Evolutionary conservation across 495 filamentous ascomycete species (phyloP).

Genomic region (Jackrogersella minutella): DNA sequence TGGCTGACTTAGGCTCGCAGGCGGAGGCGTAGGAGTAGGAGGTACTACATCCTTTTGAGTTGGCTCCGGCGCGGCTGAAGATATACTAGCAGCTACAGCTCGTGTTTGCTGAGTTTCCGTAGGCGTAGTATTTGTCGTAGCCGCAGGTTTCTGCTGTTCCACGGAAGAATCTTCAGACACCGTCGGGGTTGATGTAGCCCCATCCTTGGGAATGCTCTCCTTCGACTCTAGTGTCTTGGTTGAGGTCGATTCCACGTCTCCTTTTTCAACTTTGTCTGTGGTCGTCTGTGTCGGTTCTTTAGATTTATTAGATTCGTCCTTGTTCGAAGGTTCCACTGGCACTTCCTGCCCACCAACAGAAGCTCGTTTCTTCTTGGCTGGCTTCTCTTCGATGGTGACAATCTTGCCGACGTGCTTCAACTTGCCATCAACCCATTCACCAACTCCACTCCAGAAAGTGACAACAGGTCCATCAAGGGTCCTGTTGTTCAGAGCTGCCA

Average conservation of each 20-base stretch:
- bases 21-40: not conserved
- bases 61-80: not conserved
- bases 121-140: not conserved
- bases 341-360: conserved; percentile 41
- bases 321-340: conserved; percentile 36
- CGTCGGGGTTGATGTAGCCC: not conserved
- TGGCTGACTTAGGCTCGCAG: conserved; percentile 9
- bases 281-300: conserved; percentile 28
- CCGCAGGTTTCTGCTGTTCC: not conserved
- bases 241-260: not conserved
- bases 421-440: conserved; percentile 72
- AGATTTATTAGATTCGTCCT: conserved; percentile 41
- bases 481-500: conserved; percentile 84
- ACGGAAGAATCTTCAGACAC: not conserved
- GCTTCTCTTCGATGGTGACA: conserved; percentile 66
- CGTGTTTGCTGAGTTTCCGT: not conserved
- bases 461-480: conserved; percentile 89
- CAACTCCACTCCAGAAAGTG: conserved; percentile 90
- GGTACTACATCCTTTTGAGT: conserved; percentile 9
- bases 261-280: conserved; percentile 36
- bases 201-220: conserved; percentile 26
- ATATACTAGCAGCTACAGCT: not conserved
- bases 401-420: conserved; percentile 76
- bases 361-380: conserved; percentile 56
- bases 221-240: conserved; percentile 18